phyloP scores from a whole-genome alignment of 202 grass and related monocot genomes.

The Carex sylvatica region DNA sequence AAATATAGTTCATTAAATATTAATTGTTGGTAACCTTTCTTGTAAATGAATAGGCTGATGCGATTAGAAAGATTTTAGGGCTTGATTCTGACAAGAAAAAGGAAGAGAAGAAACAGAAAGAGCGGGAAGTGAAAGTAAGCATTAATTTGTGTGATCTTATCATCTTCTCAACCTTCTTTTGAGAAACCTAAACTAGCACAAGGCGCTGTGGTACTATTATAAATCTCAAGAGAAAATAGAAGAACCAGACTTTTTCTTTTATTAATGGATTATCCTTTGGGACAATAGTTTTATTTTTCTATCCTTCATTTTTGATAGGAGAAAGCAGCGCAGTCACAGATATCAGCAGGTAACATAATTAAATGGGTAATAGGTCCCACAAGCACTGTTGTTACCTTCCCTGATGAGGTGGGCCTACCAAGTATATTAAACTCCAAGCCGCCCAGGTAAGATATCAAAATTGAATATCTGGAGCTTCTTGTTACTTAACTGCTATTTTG shows the following conservation, averaged over 20 bases:
- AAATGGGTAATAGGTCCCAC: conserved; percentile 63
- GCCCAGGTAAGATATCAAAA: conserved; percentile 40
- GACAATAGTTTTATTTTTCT: not conserved
- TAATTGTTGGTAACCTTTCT: not conserved
- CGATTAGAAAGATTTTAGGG: conserved; percentile 87
- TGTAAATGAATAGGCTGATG: conserved; percentile 60
- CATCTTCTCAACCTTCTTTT: not conserved
- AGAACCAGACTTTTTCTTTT: not conserved
- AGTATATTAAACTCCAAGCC: conserved; percentile 77
- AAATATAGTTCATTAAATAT: not conserved
- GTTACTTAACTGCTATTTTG: not conserved
- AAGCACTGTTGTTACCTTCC: conserved; percentile 72
- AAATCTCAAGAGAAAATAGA: conserved; percentile 5
- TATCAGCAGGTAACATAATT: conserved; percentile 55
- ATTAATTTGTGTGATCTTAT: conserved; percentile 4
- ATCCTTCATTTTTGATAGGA: conserved; percentile 39
- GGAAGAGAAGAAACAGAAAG: conserved; percentile 96
- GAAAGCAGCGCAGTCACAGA: conserved; percentile 50
- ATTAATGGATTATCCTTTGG: not conserved
- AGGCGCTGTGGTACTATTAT: not conserved
- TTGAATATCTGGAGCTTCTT: not conserved
- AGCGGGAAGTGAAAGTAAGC: conserved; percentile 68
- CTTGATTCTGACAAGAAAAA: conserved; percentile 93
- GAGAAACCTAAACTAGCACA: not conserved
- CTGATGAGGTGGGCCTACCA: conserved; percentile 63